Conservation (phyloP, 2,329 filamentous ascomycete genomes). For the Grosmannia serpens region DNA sequence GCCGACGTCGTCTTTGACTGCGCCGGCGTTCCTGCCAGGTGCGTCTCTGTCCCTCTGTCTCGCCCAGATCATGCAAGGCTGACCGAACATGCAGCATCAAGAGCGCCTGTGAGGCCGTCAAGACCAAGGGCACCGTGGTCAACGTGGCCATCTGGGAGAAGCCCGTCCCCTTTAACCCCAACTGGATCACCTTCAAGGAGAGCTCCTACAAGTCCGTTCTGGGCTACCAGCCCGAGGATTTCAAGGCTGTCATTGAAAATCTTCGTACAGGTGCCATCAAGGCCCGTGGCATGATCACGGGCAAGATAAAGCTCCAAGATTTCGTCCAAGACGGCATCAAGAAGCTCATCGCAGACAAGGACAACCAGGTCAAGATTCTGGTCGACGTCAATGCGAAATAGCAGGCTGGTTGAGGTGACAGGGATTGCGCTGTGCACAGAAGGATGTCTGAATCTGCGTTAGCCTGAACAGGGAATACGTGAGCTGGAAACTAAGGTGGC, state of each 20-base stretch:
- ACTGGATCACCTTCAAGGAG: constrained; percentile 1
- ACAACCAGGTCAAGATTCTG: constrained; percentile 4
- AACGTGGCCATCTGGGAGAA: constrained; percentile 6
- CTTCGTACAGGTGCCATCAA: background rate
- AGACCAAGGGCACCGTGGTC: constrained; percentile 1
- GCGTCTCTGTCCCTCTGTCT: background rate
- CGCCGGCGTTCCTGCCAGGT: constrained; percentile 10
- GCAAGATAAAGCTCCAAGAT: constrained; percentile 2
- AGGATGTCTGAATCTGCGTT: no score
- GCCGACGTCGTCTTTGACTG: constrained; percentile 11
- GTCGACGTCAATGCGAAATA: background rate
- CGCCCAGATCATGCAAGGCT: background rate
- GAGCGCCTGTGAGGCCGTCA: constrained; percentile 1
- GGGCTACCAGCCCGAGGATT: constrained; percentile 1
- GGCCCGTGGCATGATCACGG: background rate
- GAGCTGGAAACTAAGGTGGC: no score
- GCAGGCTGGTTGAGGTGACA: background rate
- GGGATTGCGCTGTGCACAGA: no score
- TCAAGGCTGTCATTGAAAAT: constrained; percentile 1
- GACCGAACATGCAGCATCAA: background rate
- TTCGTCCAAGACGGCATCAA: constrained; percentile 3
- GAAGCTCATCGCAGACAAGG: constrained; percentile 2
- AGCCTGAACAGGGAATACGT: no score
- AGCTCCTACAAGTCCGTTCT: constrained; percentile 2
- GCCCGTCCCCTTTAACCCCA: constrained; percentile 1